phyloP scores from a whole-genome alignment of 495 filamentous ascomycete species.

The Hyaloscypha bicolor region DNA sequence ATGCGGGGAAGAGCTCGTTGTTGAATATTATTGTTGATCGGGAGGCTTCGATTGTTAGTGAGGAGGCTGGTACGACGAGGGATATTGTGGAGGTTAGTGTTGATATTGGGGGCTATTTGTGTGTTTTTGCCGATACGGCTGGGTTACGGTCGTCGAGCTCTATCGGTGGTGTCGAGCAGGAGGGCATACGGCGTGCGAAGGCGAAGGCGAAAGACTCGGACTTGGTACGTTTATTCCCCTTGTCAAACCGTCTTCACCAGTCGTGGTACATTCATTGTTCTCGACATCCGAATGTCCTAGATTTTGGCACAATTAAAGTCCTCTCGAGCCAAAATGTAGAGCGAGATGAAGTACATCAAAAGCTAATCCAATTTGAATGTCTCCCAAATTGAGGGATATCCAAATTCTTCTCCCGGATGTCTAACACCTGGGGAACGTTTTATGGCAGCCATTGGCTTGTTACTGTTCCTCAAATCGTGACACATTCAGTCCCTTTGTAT shows the following conservation, averaged over 20 bases:
- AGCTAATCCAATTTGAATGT: no score
- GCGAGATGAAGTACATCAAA: no score
- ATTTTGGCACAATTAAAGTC: no score
- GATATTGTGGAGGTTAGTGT: conserved; percentile 93
- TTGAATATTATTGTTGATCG: conserved; percentile 90
- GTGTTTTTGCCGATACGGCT: conserved; percentile 89
- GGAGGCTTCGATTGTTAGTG: conserved; percentile 92
- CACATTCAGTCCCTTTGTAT: no score
- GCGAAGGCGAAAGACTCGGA: conserved; percentile 81
- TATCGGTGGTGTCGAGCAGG: conserved; percentile 79
- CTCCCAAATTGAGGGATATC: no score
- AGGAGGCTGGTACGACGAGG: conserved; percentile 87
- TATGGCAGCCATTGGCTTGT: no score
- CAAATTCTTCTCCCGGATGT: no score
- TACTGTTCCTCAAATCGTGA: no score
- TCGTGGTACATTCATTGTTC: no score
- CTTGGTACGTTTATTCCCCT: conserved; percentile 77
- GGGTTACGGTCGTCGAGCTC: conserved; percentile 60
- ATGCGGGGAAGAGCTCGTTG: conserved; percentile 93
- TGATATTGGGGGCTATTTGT: conserved; percentile 87
- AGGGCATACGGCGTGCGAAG: conserved; percentile 88
- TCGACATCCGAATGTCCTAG: no score
- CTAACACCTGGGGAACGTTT: no score
- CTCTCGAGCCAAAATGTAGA: no score
- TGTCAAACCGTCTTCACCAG: neutral